Base-by-base conservation (phyloP, 768 basidiomycete genomes). In the Leccinum rimulosum region DNA sequence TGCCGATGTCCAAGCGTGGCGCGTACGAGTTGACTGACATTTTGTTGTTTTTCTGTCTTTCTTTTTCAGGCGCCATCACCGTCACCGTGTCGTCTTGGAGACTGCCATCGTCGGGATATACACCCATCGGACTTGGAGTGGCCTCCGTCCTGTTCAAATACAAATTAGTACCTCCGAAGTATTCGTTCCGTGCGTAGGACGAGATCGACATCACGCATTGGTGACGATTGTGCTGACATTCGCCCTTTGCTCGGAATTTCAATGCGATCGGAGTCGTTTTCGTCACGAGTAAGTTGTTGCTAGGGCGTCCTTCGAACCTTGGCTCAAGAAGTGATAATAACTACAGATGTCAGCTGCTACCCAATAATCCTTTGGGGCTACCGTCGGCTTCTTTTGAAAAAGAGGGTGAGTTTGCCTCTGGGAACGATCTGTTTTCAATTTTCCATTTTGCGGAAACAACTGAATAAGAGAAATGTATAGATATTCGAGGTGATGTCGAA, bases 121-220 rank as follows among this genome's bases (percentile, higher is more conserved):
- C 31, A 9, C 17, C 40, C 25, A 58, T 58, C 27, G 25, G 33
- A 30, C 56, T 47, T 17, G 27, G 27, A 2, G n/a, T n/a, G 11
- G 10, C 15, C 19, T 58, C 56, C 36, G 8, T 58, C 43, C 47
- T 28, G 19, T 49, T 22, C 19, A 48, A 58, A 49, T 58, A 52
- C 28, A 58, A 38, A 25, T 28, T 36, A 17, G 57, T 48, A 12
- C 45, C 15, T 36, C 35, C 33, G 4, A 55, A 55, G 35, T 50
- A 55, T 48, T 58, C 19, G 27, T 49, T 38, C 45, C 56, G 56
- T 58, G 35, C 31, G 56, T 58, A 14, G n/a, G 14, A 35, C 43
- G 14, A 28, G 22, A 14, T 14, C 38, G 17, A 33, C 40, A 40
- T n/a, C 9, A n/a, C 40, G 8, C 40, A n/a, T 40, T 15, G 17